Evolutionary conservation across 2,329 filamentous ascomycete genomes (phyloP).

Genomic region (Microcera coccophila): DNA sequence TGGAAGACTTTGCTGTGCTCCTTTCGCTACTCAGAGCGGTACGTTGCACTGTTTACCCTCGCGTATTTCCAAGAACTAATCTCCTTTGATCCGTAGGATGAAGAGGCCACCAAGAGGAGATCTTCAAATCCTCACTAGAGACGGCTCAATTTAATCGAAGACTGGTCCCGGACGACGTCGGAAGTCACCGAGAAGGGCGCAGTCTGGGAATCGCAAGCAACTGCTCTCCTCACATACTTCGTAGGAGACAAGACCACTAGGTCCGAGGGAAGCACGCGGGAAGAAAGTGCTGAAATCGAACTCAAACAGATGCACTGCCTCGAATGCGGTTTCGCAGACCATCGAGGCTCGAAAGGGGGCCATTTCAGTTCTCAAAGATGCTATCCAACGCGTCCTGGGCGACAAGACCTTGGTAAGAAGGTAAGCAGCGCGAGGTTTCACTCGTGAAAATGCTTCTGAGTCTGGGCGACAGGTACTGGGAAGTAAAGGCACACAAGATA

Average conservation of each 20-base stretch:
- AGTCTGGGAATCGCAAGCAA: slow-evolving; percentile 5
- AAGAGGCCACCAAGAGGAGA: background rate
- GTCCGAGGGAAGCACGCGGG: background rate
- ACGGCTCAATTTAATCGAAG: slow-evolving; percentile 4
- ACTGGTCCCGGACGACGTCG: slow-evolving; percentile 1
- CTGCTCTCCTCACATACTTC: slow-evolving; percentile 1
- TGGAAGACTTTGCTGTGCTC: background rate
- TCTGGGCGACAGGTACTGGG: slow-evolving; percentile 4
- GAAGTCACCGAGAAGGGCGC: slow-evolving; percentile 2
- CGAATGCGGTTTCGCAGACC: background rate
- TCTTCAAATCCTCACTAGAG: slow-evolving; percentile 1
- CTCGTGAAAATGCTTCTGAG: slow-evolving; percentile 3
- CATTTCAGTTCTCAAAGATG: background rate
- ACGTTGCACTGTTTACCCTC: background rate
- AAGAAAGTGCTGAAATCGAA: slow-evolving; percentile 6
- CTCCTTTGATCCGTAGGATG: background rate
- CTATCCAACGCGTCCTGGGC: slow-evolving; percentile 1
- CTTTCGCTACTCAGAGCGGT: slow-evolving; percentile 1
- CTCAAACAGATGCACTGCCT: slow-evolving; percentile 3
- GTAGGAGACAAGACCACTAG: slow-evolving; percentile 1
- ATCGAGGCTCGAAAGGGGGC: background rate
- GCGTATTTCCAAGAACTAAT: background rate
- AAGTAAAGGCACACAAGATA: slow-evolving; percentile 1
- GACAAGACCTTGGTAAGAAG: slow-evolving; percentile 1
- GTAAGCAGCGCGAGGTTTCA: background rate